Conservation (phyloP, 1,284 basidiomycete species). For the Ganoderma sinense region DNA sequence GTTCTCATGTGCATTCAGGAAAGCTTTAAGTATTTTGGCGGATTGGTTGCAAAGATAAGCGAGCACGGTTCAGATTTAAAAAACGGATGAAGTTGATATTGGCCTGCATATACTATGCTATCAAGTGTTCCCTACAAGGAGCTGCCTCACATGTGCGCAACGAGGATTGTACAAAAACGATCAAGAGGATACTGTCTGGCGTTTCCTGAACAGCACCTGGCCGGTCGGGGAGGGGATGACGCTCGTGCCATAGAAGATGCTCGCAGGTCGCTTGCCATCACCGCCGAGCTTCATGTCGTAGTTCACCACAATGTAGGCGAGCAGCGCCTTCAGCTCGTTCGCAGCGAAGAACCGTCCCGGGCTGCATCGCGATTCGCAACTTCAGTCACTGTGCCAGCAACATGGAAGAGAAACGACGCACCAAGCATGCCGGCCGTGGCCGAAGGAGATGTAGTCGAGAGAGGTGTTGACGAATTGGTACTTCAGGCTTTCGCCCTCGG, state of each 20-base stretch:
- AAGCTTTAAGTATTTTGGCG: not conserved
- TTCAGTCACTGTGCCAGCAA: not conserved
- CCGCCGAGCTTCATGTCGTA: slow-evolving; percentile 44
- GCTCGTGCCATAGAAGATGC: not conserved
- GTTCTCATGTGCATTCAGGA: too few species aligned
- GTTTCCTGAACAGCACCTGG: slow-evolving; percentile 20
- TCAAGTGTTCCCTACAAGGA: too few species aligned
- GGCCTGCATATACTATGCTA: too few species aligned
- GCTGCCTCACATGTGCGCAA: too few species aligned
- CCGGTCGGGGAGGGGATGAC: slow-evolving; percentile 8
- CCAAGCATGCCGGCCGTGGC: slow-evolving; percentile 37
- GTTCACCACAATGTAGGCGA: slow-evolving; percentile 50
- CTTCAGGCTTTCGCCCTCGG: slow-evolving; percentile 27
- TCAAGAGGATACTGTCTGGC: not conserved
- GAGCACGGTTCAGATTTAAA: not conserved
- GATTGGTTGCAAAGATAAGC: not conserved
- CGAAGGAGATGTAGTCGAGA: slow-evolving; percentile 34
- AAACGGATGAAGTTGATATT: too few species aligned
- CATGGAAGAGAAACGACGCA: slow-evolving; percentile 9
- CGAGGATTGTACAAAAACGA: not conserved
- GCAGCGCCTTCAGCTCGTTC: slow-evolving; percentile 52
- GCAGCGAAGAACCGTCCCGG: slow-evolving; percentile 56
- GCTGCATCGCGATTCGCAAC: slow-evolving; percentile 24
- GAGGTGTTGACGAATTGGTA: slow-evolving; percentile 44
- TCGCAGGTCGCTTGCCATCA: slow-evolving; percentile 12